Evolutionary conservation across 2,329 filamentous ascomycete species (phyloP), one percentile per base, ranked within the genome.

Genomic region (Talaromyces sp.): DNA sequence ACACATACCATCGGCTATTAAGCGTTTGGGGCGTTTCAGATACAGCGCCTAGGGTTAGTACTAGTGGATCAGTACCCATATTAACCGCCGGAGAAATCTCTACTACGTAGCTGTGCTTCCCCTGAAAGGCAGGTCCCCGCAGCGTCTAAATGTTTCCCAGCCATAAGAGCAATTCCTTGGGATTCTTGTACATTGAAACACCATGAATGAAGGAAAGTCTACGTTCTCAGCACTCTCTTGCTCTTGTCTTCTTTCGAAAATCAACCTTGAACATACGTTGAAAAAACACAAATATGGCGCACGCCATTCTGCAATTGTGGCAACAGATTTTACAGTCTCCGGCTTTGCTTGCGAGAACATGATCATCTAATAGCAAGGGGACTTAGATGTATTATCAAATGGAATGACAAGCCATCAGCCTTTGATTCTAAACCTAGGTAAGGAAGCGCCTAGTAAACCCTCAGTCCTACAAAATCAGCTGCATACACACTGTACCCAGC

Each of bases 381-480:
- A 5, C n/a, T n/a, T 5, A 13, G 40, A 22, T 22, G 19, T 19
- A 47, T 47, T 7, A 51, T 29, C 22, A 29, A 13, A 11, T 13
- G 6, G 47, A 17, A 17, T 27, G 47, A 6, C 4, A 27, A 3
- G 13, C 5, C 25, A 29, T 51, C 22, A 19, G 47, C 6, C 22
- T 27, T 3, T 29, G 22, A 5, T 27, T 27, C 19, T 11, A 49
- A 4, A 3, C 5, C 11, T 15, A 7, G 17, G 47, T 25, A 51
- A 29, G 2, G 5, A 17, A 53, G 49, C 7, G n/a, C 15, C 49
- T 53, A 53, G 58, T 70, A 72, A n/a, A 78, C 67, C 15, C 65
- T 69, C 43, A 78, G 38, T 0, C 77, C 77, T 7, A 79, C 76
- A 65, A 80, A 75, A 66, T 79, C 77, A 5, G 76, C 71, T 5